phyloP scores from a whole-genome alignment of 73 alveolate genomes.

The Symbiodinium pilosum region DNA sequence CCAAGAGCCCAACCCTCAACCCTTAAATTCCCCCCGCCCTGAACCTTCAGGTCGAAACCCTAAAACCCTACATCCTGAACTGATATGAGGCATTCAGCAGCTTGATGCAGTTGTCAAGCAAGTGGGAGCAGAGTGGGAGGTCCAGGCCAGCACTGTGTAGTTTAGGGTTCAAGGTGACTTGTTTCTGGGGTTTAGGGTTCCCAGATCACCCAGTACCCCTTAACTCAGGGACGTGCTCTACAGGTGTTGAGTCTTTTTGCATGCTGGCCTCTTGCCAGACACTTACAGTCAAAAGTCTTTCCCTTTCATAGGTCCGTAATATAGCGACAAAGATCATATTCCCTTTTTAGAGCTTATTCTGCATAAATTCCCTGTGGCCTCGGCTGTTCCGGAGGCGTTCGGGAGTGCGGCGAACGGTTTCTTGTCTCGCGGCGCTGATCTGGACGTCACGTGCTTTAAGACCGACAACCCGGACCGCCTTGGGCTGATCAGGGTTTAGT shows the following conservation, averaged over 20 bases:
- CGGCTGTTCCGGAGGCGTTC: neutral
- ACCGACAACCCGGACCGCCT: constrained; percentile 15
- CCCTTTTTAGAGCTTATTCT: too few species aligned
- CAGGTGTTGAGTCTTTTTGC: too few species aligned
- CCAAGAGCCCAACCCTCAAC: neutral
- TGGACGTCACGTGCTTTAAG: constrained; percentile 36
- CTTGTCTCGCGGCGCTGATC: constrained; percentile 76
- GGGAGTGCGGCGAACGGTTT: constrained; percentile 73
- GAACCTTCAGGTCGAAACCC: neutral
- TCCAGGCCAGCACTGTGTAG: constrained; percentile 1
- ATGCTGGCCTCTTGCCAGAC: too few species aligned
- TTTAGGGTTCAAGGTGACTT: neutral
- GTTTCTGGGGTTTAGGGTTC: neutral
- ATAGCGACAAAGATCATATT: too few species aligned
- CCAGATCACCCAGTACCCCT: too few species aligned
- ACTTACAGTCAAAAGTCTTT: too few species aligned
- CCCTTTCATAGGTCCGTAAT: too few species aligned
- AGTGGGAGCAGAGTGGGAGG: constrained; percentile 75
- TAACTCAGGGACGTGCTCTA: too few species aligned
- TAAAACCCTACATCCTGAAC: neutral
- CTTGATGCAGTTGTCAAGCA: neutral
- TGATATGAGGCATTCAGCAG: constrained; percentile 19
- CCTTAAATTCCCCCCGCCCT: neutral
- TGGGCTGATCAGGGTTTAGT: neutral
- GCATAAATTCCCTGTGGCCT: too few species aligned